Evolutionary conservation across 257 asterid genomes (phyloP), one percentile per base, ranked within the genome.

Genomic region (Scutellaria barbata): DNA sequence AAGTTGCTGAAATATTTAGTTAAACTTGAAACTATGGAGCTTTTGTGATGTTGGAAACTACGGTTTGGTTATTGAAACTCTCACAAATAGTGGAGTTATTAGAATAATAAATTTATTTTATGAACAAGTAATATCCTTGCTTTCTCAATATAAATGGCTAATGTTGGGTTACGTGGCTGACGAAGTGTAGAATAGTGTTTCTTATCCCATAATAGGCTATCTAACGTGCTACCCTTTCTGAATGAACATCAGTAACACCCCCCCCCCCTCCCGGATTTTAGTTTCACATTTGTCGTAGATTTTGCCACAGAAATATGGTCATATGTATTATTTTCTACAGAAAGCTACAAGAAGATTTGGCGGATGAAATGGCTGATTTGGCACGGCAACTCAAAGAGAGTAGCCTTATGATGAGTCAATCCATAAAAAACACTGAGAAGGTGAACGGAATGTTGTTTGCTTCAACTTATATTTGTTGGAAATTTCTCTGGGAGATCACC

Each of bases 341-440:
- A 84, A 92, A 79, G 80, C 95, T 94, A 68, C 96, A 94, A 83
- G 98, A 94, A 60, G 89, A 88, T 71, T 78, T 91, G 86, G 91
- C 96, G 0, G 97, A 94, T 81, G 98, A 91, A 82, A 89, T 94
- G 97, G 97, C 88, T 72, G 85, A 67, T 69, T 85, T 94, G 84
- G 98, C 96, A 0, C 82, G 95, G 22, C 91, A 94, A 77, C 92
- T 94, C 60, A 94, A 93, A 76, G 96, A 90, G 87, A 88, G 95
- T 75, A 88, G 93, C 80, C 88, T 91, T 69, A 55, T 84, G 86
- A 91, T 86, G 96, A 91, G 55, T 72, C 92, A 89, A 73, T 94
- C 98, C n/a, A 72, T 91, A 68, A 69, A 78, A 82, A 89, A 87
- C 84, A 89, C 98, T 0, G 96, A 89, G 84, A 94, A 85, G 78